Base-by-base conservation (phyloP, 208 protist genomes). In the Borovskyia barvae region DNA sequence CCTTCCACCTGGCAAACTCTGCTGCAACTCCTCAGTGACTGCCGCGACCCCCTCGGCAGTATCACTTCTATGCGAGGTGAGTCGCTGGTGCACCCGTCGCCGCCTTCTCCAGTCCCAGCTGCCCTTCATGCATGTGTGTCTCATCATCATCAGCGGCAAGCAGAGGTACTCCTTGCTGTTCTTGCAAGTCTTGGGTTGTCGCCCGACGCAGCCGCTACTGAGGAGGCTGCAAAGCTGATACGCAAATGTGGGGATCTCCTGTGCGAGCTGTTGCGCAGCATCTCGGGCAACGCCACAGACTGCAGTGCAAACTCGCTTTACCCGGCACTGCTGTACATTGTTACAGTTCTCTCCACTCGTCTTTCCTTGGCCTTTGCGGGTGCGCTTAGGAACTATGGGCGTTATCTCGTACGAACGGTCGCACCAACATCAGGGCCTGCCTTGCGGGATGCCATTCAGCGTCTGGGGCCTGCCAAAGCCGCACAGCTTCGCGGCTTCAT, bases 401-500 rank as follows among this genome's bases (percentile, higher is more conserved):
- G 32, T 11, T 41, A 72, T 40, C 63, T 93, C 17, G 69, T 75
- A 24, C 55, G 69, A 36, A 52, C 48, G 29, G 52, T 88, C 29
- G 70, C 77, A 33, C 50, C 32, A 15, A 39, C 66, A 11, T 49
- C 81, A 41, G 49, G 70, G 9, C 22, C 32, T 24, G 66, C 72
- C 50, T 48, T 93, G 57, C 66, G 66, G 20, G 58, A 22, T 25
- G 80, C 68, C 14, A 88, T 93, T 72, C 86, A 76, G 24, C 60
- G 47, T 3, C 65, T 93, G 0, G 56, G 50, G 0, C 11, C 51
- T 1, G 64, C 60, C 9, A 74, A 81, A 20, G 80, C 75, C 2
- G 35, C 59, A 19, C 28, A 49, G 54, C 69, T 93, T 56, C 69
- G 86, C 25, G 30, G 42, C 36, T 82, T 93, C 49, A 90, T 93